Base-by-base conservation (phyloP, 139 green algal species). In the Pseudopediastrum boryanum region DNA sequence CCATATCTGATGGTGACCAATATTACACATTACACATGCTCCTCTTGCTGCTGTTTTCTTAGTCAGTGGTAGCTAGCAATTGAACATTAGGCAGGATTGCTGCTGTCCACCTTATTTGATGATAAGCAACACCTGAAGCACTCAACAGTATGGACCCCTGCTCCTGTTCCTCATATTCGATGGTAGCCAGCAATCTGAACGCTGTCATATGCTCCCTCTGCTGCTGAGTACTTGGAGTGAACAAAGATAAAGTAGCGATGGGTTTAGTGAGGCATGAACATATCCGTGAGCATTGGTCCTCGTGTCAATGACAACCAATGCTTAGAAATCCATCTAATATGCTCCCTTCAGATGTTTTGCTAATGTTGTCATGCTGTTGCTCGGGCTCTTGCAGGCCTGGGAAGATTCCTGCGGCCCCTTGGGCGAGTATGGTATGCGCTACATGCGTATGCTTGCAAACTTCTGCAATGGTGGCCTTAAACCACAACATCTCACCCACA, bases 351-450 rank as follows among this genome's bases (percentile, higher is more conserved):
- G 56, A 8, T 29, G 56, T 9, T 9, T 29, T 8, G 9, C 56
- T 23, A 33, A 16, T 23, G 9, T 8, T 9, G 56, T 9, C 25
- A 31, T 23, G 9, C 10, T 66, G 33, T 19, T 71, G 33, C 35
- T 74, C 38, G 52, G 68, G 54, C 25, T n/a, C 54, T 33, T 59
- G 52, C 56, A 80, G 23, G 86, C 85, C 0, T 97, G 90, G 90
- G 73, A 86, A 65, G 61, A 33, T 0, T 33, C 27, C 1, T 96
- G 89, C 71, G 90, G 89, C 16, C 59, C 64, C 35, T 80, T 96
- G 81, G 86, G 90, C 69, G 85, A 97, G 78, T 98, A 98, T 50
- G 87, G 85, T 48, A 96, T 97, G 91, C 83, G 92, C 66, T 86
- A 97, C 87, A 90, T 88, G 0, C 84, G 93, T 33, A 43, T 90